Conservation (phyloP, 192 early-diverging fungal genomes). For the Dispira parvispora region DNA sequence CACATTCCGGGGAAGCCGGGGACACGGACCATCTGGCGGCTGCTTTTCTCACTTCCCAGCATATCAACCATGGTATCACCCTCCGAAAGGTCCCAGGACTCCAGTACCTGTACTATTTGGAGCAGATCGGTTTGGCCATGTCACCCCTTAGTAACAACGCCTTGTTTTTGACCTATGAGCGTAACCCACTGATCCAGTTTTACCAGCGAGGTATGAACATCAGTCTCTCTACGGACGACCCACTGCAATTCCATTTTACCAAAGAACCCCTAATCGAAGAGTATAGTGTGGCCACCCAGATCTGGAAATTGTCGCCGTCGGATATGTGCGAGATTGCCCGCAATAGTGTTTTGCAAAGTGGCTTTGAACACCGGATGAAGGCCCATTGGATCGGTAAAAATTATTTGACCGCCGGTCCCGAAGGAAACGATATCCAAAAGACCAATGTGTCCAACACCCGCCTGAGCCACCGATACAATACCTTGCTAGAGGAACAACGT, state of each 20-base stretch:
- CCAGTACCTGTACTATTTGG: constrained; percentile 88
- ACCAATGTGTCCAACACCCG: constrained; percentile 87
- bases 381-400: constrained; percentile 74
- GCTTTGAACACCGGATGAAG: constrained; percentile 79
- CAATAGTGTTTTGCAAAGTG: constrained; percentile 78
- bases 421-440: constrained; percentile 71
- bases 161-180: constrained; percentile 80
- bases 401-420: constrained; percentile 57
- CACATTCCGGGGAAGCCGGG: constrained; percentile 90
- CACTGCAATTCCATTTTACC: constrained; percentile 92
- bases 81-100: constrained; percentile 85
- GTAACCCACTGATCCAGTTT: constrained; percentile 78
- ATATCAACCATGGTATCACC: constrained; percentile 85
- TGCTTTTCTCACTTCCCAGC: constrained; percentile 70
- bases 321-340: constrained; percentile 94
- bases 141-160: constrained; percentile 94
- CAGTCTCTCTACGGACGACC: constrained; percentile 86
- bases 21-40: constrained; percentile 86
- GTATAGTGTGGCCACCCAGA: constrained; percentile 89
- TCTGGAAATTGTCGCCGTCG: constrained; percentile 78
- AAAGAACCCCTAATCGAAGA: constrained; percentile 95
- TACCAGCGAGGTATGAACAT: constrained; percentile 92
- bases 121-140: constrained; percentile 95
- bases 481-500: constrained; percentile 60
- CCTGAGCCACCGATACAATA: constrained; percentile 66